Evolutionary conservation across 768 basidiomycete species (phyloP), one percentile per base, ranked within the genome.

Genomic region (Lactarius indigo): DNA sequence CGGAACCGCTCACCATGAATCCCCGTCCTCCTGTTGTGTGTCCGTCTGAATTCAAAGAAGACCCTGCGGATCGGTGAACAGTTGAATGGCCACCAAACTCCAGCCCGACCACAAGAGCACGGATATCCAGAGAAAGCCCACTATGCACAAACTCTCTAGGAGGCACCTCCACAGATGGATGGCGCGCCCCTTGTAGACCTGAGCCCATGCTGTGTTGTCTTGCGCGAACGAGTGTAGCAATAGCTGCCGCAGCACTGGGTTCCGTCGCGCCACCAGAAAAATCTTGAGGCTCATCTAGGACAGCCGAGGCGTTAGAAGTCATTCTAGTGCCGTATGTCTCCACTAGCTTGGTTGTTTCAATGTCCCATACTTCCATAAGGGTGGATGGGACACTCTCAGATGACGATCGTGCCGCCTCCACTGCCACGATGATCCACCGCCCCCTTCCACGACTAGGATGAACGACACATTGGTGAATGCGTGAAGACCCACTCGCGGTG

Each of bases 391-490:
- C 72, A 17, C 37, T 58, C 50, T 82, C 81, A 12, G 82, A 80
- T 2, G 81, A 71, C 9, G 61, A 54, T 52, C 61, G 59, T 44
- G 63, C 23, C 2, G 85, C 79, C 72, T 90, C 90, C 18, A 90
- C 77, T 0, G 94, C 86, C 54, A 97, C 90, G 76, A 97, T 86
- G 55, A 98, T 81, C 94, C 94, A 98, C 57, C 89, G 87, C 0
- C 94, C 94, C 66, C 87, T 86, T 23, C 94, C 94, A 73, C 88
- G 92, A 0, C 89, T 85, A 0, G 96, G 96, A 72, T 98, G 96
- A 0, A 95, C 79, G 15, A 82, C 83, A 69, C 88, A 88, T 72
- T 93, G 88, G 67, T 92, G 83, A 28, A 96, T 84, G 42, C 85
- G 83, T 2, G 82, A 82, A 8, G 82, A 79, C 44, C 80, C 77